Conservation (phyloP, 2,329 filamentous ascomycete genomes). For the Fusarium papillatum region DNA sequence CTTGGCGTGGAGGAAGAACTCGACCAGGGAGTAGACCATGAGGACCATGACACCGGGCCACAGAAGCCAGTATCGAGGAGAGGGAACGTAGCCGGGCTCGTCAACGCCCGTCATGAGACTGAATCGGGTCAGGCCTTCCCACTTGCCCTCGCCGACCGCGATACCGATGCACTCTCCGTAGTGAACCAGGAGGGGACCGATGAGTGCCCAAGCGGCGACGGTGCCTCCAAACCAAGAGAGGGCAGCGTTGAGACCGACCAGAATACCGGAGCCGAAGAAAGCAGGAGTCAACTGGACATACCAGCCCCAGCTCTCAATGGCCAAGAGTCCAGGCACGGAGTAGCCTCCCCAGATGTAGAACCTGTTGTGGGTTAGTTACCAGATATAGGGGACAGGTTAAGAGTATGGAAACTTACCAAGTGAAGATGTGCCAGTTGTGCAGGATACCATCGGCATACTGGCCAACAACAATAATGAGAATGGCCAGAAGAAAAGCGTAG, state of each 20-base stretch:
- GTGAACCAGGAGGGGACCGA: conserved; percentile 60
- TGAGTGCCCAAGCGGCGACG: conserved; percentile 68
- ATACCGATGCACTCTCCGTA: conserved; percentile 67
- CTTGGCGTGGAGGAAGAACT: conserved; percentile 56
- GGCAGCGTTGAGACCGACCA: conserved; percentile 66
- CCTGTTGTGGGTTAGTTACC: neutral
- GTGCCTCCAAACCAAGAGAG: conserved; percentile 70
- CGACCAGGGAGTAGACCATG: conserved; percentile 55
- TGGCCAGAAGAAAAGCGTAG: conserved; percentile 62
- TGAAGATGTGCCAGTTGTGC: conserved; percentile 70
- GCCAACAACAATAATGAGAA: conserved; percentile 67
- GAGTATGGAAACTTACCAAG: conserved; percentile 45
- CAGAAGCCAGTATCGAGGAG: conserved; percentile 58
- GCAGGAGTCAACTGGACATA: conserved; percentile 70
- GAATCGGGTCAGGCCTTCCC: conserved; percentile 48
- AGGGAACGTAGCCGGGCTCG: conserved; percentile 47
- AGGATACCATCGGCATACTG: conserved; percentile 72
- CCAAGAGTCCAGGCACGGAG: conserved; percentile 60
- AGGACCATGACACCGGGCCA: conserved; percentile 61
- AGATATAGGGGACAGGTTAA: neutral
- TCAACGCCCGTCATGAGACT: conserved; percentile 47
- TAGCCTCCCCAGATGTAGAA: conserved; percentile 69
- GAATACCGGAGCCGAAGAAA: conserved; percentile 70
- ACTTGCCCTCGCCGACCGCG: conserved; percentile 42
- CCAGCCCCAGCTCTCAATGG: conserved; percentile 74